Evolutionary conservation across 192 early-diverging fungal species (phyloP).

Genomic region (Oehlia diaphana): DNA sequence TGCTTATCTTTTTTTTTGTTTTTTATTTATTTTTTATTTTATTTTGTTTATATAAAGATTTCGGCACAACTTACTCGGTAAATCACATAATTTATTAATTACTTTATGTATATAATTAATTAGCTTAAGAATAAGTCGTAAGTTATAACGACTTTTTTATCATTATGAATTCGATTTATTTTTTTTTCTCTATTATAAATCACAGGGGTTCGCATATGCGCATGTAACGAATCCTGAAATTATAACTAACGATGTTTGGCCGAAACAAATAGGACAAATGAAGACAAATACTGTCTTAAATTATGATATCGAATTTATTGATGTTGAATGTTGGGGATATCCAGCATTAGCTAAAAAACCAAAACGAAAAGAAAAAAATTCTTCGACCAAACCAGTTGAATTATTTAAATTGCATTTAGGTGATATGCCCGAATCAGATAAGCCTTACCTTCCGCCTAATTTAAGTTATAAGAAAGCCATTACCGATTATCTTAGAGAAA

Average conservation of each 20-base stretch:
- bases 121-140: neutral
- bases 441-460: conserved; percentile 42
- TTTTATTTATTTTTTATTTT: too few species aligned
- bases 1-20: too few species aligned
- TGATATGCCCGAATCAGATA: conserved; percentile 44
- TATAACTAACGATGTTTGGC: conserved; percentile 13
- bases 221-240: neutral
- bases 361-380: neutral
- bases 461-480: conserved; percentile 53
- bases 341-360: neutral
- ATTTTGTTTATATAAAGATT: neutral
- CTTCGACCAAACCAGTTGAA: neutral
- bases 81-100: neutral
- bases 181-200: too few species aligned
- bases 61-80: conserved; percentile 11
- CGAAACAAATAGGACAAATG: neutral
- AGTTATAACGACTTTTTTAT: neutral
- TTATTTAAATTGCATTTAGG: conserved; percentile 34
- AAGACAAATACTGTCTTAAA: conserved; percentile 7
- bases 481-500: conserved; percentile 46
- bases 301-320: neutral
- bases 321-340: neutral
- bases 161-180: too few species aligned
- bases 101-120: too few species aligned
- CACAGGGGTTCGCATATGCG: conserved; percentile 7